Evolutionary conservation across 1,284 basidiomycete species (phyloP), one percentile per base, ranked within the genome.

Genomic region (Malassezia dermatis): DNA sequence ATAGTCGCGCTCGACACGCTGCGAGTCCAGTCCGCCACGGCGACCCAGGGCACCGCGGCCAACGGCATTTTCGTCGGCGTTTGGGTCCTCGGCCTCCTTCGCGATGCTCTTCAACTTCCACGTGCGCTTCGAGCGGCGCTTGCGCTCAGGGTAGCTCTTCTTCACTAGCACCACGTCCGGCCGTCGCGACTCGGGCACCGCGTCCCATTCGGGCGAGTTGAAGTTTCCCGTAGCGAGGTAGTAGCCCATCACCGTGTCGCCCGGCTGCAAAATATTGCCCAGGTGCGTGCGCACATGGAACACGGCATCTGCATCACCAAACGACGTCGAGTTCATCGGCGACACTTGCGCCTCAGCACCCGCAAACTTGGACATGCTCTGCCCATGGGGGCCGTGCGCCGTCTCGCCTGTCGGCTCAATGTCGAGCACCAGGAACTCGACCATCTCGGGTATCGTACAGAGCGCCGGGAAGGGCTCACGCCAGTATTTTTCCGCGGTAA

Each of bases 231-330:
- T 82, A 17, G 84, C 84, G 55, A 98, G 81, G 76, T 88, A 83
- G 79, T 89, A 98, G 4, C 93, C 93, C 57, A 95, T 78, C 21
- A 83, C 90, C 0, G 88, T 85, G 76, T 98, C 94, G 19, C 93
- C 94, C 0, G 93, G 90, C 73, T 96, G 90, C 21, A 98, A 80
- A 66, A 98, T 89, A 13, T 82, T 85, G 46, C 94, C 94, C 39
- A 98, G 83, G 69, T 98, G 93, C 13, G 93, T 96, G 34, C 91
- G 86, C 12, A 91, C 93, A 77, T 96, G 90, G 78, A 84, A 90
- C 64, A 95, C 94, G 62, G 86, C 86, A 66, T 89, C 75, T 76
- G 79, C 62, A 70, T 75, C 63, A 28, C 71, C 71, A 41, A 73
- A 73, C 8, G 65, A 61, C 76, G 87, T 86, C 0, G 87, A 86